These are phyloP conservation scores for Plenodomus tracheiphilus DNA, from an alignment of 2,329 filamentous ascomycete species.

Conservation along the genomic window DNA sequence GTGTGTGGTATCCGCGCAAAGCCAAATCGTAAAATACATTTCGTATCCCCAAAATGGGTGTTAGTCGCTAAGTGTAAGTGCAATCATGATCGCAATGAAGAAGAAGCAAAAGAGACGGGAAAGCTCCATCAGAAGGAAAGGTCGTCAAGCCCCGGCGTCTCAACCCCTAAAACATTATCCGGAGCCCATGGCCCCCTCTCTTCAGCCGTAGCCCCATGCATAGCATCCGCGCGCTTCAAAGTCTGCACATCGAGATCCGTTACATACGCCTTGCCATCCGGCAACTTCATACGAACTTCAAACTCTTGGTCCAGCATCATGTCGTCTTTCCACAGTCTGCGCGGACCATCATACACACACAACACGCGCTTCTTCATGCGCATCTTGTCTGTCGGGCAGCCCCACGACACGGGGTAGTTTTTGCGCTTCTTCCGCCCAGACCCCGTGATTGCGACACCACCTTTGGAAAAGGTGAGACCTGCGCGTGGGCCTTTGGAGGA, in stretches of 20 bases:
- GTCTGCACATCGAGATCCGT: slow-evolving; percentile 94
- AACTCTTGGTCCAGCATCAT: slow-evolving; percentile 98
- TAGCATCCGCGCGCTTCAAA: slow-evolving; percentile 81
- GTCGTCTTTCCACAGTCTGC: slow-evolving; percentile 94
- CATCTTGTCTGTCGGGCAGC: slow-evolving; percentile 89
- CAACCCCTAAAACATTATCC: slow-evolving; percentile 60
- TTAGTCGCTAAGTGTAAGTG: not conserved
- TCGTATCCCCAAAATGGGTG: not conserved
- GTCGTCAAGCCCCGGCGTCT: not conserved
- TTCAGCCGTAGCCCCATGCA: slow-evolving; percentile 77
- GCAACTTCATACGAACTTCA: slow-evolving; percentile 82
- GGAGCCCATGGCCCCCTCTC: slow-evolving; percentile 86
- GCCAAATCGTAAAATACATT: not conserved
- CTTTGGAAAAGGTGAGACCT: slow-evolving; percentile 77
- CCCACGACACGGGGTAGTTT: slow-evolving; percentile 93
- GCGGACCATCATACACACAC: slow-evolving; percentile 85
- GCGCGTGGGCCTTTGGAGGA: slow-evolving; percentile 44
- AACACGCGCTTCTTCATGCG: slow-evolving; percentile 97
- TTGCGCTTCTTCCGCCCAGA: slow-evolving; percentile 84
- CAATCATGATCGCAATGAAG: slow-evolving; percentile 1
- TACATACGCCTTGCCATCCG: slow-evolving; percentile 72
- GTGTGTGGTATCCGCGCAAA: not conserved
- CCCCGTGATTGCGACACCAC: slow-evolving; percentile 63
- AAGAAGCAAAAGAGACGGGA: slow-evolving; percentile 2
- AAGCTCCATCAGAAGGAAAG: not conserved